A percentile compares a stretch with the other conserved stretches of the same genome.
Conservation (phyloP, 345 rosid species). For the Bretschneidera sinensis region DNA sequence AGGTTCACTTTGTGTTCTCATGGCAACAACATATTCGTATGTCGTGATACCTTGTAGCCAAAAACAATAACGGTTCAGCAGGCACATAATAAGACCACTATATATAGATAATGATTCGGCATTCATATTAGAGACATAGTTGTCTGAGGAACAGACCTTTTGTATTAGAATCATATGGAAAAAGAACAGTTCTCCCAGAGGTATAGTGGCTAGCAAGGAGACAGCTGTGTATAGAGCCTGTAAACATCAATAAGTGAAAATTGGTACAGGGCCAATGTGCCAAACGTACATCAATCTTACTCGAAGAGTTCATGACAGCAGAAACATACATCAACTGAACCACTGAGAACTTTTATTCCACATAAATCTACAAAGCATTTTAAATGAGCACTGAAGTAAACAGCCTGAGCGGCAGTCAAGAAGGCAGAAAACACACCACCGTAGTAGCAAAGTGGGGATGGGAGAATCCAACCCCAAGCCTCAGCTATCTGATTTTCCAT, state of each 20-base stretch:
- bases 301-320: neutral
- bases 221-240: conserved; percentile 76
- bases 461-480: conserved; percentile 84
- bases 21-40: conserved; percentile 86
- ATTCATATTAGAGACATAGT: neutral
- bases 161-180: conserved; percentile 86
- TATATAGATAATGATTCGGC: too few relatives aligned
- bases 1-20: conserved; percentile 82
- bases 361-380: neutral
- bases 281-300: too few relatives aligned
- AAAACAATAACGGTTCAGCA: conserved; percentile 9
- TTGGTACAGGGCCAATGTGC: conserved; percentile 7
- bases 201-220: conserved; percentile 74
- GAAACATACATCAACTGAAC: neutral
- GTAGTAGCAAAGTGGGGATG: conserved; percentile 70
- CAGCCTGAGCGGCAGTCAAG: conserved; percentile 2
- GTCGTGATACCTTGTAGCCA: conserved; percentile 79
- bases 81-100: conserved; percentile 12
- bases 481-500: conserved; percentile 66
- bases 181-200: conserved; percentile 84
- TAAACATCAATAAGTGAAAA: conserved; percentile 14
- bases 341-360: too few relatives aligned
- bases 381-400: neutral
- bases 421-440: conserved; percentile 50
- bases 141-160: conserved; percentile 41